Base-by-base conservation (phyloP, 2,329 filamentous ascomycete genomes). In the Epicoccum sorghinum region DNA sequence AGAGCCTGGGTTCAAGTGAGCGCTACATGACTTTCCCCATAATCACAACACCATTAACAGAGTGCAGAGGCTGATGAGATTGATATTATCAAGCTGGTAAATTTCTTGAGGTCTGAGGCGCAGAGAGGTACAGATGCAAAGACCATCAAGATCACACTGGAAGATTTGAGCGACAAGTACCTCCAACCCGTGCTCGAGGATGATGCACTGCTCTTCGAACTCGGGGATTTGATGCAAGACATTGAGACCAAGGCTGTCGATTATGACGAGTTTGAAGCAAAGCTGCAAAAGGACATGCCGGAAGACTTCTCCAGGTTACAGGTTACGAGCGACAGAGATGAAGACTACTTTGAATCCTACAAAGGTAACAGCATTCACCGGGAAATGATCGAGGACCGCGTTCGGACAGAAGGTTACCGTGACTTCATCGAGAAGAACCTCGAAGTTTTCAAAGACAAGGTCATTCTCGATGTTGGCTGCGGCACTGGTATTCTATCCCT, bases 401-500 rank as follows among this genome's bases (percentile, higher is more conserved):
- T 96, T 36, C 89, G 93, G 46, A 98, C 93, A 9, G 90, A 96
- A 67, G 89, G 91, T 3, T 98, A 98, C 77, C 87, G 93, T 40
- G 92, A 98, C 76, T 96, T 97, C 72, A 92, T 97, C 68, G 96
- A 97, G 78, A 86, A 87, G 62, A 91, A 97, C 78, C 95, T 96
- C 75, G 81, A 91, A 61, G 78, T 96, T 3, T 96, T 97, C 76
- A 86, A 87, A 29, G 90, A 86, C 67, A 96, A 96, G 78, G 86
- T 88, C 8, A 90, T 97, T 10, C 84, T 98, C 6, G 93, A 98
- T 70, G 92, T 97, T 60, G 93, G 93, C 44, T 97, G 93, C 69
- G 74, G 78, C n/a, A 84, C 82, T 6, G 91, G 91, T 24, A 96
- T 97, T 61, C 79, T 98, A 12, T 93, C 89, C 69, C 93, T 98